Base-by-base conservation (phyloP, 2,329 filamentous ascomycete genomes). In the Myrmaecium sp. region DNA sequence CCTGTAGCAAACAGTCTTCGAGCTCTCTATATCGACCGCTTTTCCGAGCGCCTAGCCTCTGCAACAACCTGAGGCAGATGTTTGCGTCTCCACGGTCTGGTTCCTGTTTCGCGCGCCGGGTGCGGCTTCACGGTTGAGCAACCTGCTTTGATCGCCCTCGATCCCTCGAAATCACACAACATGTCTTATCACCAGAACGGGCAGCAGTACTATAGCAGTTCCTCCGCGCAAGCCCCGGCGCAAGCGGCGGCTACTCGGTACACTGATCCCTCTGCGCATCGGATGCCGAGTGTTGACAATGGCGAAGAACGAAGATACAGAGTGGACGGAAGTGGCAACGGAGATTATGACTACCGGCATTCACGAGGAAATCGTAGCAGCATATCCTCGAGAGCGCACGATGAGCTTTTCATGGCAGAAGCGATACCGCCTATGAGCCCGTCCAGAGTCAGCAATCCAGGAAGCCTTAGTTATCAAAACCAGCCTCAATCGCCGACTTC, bases 221-320 rank as follows among this genome's bases (percentile, higher is more conserved):
- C 54, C 30, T 49, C 52, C 30, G 51, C 43, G 28, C 49, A 52
- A 26, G 47, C 48, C 31, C 41, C 52, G 23, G 33, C 35, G 32
- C 44, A 43, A 23, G n/a, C n/a, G n/a, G n/a, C n/a, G n/a, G n/a
- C n/a, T n/a, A n/a, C n/a, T n/a, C n/a, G n/a, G n/a, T n/a, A n/a
- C n/a, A n/a, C n/a, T n/a, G n/a, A n/a, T n/a, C n/a, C n/a, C n/a
- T 49, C 52, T 31, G 46, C 47, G 29, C 55, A 54, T 32, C 63
- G 77, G 37, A 65, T 69, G 36, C 65, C 69, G 25, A 86, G 76
- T 57, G 83, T 80, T 57, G 74, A 82, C 48, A 69, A 64, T 37
- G 78, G 75, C 36, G 80, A 89, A 48, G 78, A 86, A 47, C 36
- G 80, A 89, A 48, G 78, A 86, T 47, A 58, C 62, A 25, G 53